A percentile compares a stretch with the other conserved stretches of the same genome.
phyloP scores from a whole-genome alignment of 2,329 filamentous ascomycete genomes.

The Hirsutella minnesotensis region DNA sequence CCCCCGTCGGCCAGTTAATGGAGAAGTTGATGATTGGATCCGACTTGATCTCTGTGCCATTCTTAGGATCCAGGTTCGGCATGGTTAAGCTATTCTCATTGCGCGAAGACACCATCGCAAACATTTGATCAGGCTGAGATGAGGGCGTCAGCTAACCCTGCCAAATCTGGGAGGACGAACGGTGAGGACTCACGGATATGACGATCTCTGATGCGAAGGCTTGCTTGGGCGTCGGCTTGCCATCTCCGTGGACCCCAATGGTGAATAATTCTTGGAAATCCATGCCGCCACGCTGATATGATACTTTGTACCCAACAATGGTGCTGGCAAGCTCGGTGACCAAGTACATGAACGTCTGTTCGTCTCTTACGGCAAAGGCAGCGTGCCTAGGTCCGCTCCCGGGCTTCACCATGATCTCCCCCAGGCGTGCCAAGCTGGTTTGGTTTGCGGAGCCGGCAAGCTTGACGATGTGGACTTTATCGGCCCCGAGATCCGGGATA shows the following conservation, averaged over 20 bases:
- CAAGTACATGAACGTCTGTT: slow-evolving; percentile 44
- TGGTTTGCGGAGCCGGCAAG: slow-evolving; percentile 25
- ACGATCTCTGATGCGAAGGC: slow-evolving; percentile 43
- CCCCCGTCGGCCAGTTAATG: slow-evolving; percentile 41
- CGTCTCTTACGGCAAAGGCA: slow-evolving; percentile 36
- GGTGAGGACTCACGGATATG: slow-evolving; percentile 37
- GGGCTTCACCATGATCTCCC: slow-evolving; percentile 28
- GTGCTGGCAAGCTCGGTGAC: slow-evolving; percentile 49
- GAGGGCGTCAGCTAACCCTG: too few relatives aligned
- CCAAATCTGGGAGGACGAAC: neutral
- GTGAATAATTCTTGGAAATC: slow-evolving; percentile 33
- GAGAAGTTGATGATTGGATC: slow-evolving; percentile 54
- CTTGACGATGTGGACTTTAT: slow-evolving; percentile 45
- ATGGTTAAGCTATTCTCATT: slow-evolving; percentile 43
- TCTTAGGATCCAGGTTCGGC: slow-evolving; percentile 28
- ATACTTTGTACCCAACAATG: slow-evolving; percentile 43
- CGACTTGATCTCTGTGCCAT: slow-evolving; percentile 35
- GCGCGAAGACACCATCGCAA: slow-evolving; percentile 57
- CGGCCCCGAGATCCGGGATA: slow-evolving; percentile 54
- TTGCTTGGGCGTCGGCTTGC: slow-evolving; percentile 24
- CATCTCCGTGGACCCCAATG: slow-evolving; percentile 35
- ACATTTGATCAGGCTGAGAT: slow-evolving; percentile 47
- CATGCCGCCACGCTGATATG: slow-evolving; percentile 33
- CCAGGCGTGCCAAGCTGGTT: slow-evolving; percentile 26
- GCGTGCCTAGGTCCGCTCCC: slow-evolving; percentile 56